A percentile compares a stretch with the other conserved stretches of the same genome.
Evolutionary conservation across 2,329 filamentous ascomycete genomes (phyloP).

Genomic region (Parascedosporium putredinis): DNA sequence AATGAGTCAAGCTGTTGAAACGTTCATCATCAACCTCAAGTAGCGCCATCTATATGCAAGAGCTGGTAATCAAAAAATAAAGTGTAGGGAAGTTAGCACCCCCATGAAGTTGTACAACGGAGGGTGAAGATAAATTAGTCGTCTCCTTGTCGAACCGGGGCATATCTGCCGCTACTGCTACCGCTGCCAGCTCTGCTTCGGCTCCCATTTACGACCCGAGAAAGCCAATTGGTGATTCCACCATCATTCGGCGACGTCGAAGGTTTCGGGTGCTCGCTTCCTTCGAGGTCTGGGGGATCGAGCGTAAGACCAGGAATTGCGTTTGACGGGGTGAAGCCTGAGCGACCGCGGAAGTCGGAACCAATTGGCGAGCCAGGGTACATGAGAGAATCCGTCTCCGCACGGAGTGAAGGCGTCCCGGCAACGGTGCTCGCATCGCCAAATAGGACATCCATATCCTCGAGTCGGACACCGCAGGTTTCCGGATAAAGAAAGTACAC

Average conservation of each 20-base stretch:
- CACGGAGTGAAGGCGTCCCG: constrained; percentile 61
- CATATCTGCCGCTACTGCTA: constrained; percentile 28
- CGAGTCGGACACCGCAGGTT: constrained; percentile 85
- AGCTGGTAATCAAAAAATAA: background rate
- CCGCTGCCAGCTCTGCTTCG: constrained; percentile 22
- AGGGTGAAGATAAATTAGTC: constrained; percentile 16
- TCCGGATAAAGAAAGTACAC: constrained; percentile 98
- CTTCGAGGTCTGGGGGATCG: constrained; percentile 51
- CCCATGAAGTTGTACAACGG: background rate
- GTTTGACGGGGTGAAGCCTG: constrained; percentile 45
- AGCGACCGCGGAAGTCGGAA: constrained; percentile 56
- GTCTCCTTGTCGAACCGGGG: constrained; percentile 30
- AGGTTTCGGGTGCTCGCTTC: constrained; percentile 31
- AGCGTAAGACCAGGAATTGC: constrained; percentile 75
- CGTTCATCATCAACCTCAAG: background rate
- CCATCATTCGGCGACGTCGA: constrained; percentile 22
- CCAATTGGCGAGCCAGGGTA: constrained; percentile 60
- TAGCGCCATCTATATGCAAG: constrained; percentile 28
- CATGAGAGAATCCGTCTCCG: constrained; percentile 73
- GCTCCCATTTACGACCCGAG: constrained; percentile 28
- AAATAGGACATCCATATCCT: constrained; percentile 94
- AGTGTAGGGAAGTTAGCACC: background rate
- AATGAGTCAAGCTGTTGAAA: background rate
- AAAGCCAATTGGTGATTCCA: constrained; percentile 39
- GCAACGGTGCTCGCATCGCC: constrained; percentile 82